Evolutionary conservation across 768 basidiomycete genomes (phyloP), one percentile per base, ranked within the genome.

Genomic region (Multifurca ochricompacta): DNA sequence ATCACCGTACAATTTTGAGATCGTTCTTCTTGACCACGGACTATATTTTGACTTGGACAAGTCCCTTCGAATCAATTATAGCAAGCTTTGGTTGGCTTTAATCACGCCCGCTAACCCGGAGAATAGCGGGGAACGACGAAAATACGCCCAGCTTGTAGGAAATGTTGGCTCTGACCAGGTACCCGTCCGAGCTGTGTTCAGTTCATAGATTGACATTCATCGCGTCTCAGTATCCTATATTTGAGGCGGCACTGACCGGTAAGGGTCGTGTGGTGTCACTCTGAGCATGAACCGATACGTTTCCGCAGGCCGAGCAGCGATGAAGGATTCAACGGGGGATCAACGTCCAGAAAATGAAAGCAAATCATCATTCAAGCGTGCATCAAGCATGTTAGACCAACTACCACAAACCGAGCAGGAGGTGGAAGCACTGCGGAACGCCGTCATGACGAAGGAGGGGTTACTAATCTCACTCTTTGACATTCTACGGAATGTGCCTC

Each of bases 201-300:
- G 11, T n/a, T 30, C 6, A 3, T 35, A 1, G 13, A 27, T 21
- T 30, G 34, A 27, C 30, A 21, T 43, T 58, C 37, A 49, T 28
- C 41, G 4, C 11, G 4, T 27, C 49, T 0, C 63, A 94, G 87
- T 98, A 96, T 66, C 89, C 92, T 8, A 78, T 96, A 10, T 93
- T 98, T 58, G 92, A 97, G 68, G 90, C 91, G 19, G 94, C 94
- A 13, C 83, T 98, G 41, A 97, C 94, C n/a, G 86, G 84, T 59
- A 47, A 40, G 57, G 58, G 35, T 21, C 21, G 34, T 27, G 14
- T 16, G 39, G 16, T 9, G 34, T 49, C 23, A 28, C 31, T 44
- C 39, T 8, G n/a, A 40, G n/a, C 32, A 27, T 41, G 23, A 39
- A 46, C 27, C 56, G 35, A 62, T 9, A 27, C 10, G n/a, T 54